Evolutionary conservation across 768 basidiomycete species (phyloP).

Genomic region (Naganishia kalamii): DNA sequence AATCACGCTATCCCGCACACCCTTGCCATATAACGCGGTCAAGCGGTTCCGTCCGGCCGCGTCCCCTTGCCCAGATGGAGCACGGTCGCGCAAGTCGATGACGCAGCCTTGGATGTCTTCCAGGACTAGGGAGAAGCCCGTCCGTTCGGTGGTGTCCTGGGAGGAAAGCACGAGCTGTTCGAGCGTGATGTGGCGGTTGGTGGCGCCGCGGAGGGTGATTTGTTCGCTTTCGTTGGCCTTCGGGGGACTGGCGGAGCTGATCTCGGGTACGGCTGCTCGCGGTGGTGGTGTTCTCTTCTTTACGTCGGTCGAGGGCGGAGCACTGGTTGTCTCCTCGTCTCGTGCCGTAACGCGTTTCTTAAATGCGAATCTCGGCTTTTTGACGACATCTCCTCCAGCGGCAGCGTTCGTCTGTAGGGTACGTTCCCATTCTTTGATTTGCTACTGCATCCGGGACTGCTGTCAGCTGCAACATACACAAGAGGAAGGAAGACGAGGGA

Average conservation of each 20-base stretch:
- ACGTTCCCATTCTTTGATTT: constrained; percentile 8
- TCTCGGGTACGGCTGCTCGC: not conserved
- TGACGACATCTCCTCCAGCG: not conserved
- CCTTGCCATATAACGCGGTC: constrained; percentile 3
- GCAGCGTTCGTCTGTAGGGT: not conserved
- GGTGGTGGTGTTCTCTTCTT: not conserved
- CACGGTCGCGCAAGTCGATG: not conserved
- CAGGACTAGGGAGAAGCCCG: not conserved
- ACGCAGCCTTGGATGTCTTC: not conserved
- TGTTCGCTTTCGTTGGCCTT: not conserved
- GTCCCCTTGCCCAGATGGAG: not conserved
- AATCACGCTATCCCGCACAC: not conserved
- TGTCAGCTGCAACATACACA: not conserved
- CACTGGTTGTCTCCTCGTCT: not conserved
- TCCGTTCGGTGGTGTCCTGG: not conserved
- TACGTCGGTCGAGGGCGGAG: not conserved
- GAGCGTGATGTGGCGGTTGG: not conserved
- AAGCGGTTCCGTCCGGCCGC: not conserved
- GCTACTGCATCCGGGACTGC: not conserved
- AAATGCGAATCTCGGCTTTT: not conserved
- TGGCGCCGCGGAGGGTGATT: not conserved
- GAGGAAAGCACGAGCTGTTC: not conserved
- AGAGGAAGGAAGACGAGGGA: not conserved
- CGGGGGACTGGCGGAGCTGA: not conserved
- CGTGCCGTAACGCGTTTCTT: not conserved